Conservation (phyloP, 805 yeast genomes). For the Priceomyces melissophilus region DNA sequence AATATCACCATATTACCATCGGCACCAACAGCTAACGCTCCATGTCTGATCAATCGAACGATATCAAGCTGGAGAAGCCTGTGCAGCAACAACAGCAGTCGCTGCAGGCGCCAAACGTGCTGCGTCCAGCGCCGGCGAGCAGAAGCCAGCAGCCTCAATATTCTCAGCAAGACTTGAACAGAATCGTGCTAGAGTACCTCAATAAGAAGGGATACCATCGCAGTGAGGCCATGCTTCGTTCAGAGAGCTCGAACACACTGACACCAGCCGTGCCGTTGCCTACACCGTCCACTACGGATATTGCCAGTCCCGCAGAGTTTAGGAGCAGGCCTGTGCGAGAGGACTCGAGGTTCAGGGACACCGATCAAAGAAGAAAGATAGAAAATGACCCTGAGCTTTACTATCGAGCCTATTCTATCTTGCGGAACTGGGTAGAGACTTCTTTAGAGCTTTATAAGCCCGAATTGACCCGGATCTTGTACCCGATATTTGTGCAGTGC, state of each 20-base stretch:
- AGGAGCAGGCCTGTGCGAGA: constrained; percentile 33
- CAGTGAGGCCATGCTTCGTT: constrained; percentile 90
- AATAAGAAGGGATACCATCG: constrained; percentile 91
- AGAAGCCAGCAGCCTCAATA: constrained; percentile 42
- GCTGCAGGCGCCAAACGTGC: constrained; percentile 6
- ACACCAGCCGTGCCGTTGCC: constrained; percentile 49
- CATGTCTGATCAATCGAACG: constrained; percentile 7
- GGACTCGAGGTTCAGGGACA: constrained; percentile 33
- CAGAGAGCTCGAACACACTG: constrained; percentile 70
- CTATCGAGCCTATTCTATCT: constrained; percentile 73
- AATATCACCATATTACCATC: background rate
- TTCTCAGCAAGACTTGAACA: constrained; percentile 83
- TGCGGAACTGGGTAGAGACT: constrained; percentile 85
- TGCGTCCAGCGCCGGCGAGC: constrained; percentile 9
- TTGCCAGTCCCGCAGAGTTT: constrained; percentile 35
- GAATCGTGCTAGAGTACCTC: constrained; percentile 88
- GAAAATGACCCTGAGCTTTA: constrained; percentile 68
- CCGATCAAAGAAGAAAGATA: constrained; percentile 42
- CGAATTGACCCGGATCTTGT: constrained; percentile 77
- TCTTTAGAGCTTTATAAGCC: constrained; percentile 89
- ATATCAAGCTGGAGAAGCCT: constrained; percentile 4
- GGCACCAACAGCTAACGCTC: no score
- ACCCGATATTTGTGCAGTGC: constrained; percentile 90
- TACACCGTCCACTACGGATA: constrained; percentile 40
- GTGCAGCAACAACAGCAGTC: constrained; percentile 1